Conservation (phyloP, 2,329 filamentous ascomycete genomes). For the Nemania sp. region DNA sequence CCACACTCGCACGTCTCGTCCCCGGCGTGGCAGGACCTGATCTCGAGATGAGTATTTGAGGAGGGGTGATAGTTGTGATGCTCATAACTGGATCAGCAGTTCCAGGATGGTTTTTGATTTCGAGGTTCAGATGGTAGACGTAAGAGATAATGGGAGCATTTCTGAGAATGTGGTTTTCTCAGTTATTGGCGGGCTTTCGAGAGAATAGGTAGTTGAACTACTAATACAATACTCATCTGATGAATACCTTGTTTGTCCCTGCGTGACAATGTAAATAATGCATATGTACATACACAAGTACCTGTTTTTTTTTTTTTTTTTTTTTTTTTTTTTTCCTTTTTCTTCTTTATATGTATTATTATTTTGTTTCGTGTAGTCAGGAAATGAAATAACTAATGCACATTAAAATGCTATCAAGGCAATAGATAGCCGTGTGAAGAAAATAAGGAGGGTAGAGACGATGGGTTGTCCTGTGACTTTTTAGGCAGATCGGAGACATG, state of each 20-base stretch:
- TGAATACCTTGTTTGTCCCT: background rate
- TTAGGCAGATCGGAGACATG: background rate
- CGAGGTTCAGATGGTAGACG: constrained; percentile 24
- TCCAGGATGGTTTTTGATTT: constrained; percentile 33
- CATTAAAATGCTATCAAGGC: too few relatives aligned
- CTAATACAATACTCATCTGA: constrained; percentile 21
- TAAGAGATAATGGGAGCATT: constrained; percentile 29
- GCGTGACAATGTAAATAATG: background rate
- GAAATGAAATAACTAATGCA: too few relatives aligned
- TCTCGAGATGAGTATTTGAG: constrained; percentile 32
- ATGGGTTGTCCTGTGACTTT: background rate
- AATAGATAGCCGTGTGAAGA: too few relatives aligned
- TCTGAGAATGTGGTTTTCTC: constrained; percentile 16
- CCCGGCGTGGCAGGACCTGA: constrained; percentile 42
- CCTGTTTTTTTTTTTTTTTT: too few relatives aligned
- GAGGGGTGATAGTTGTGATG: constrained; percentile 36
- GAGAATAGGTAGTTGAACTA: constrained; percentile 34
- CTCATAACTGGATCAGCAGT: constrained; percentile 24
- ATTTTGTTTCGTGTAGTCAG: too few relatives aligned
- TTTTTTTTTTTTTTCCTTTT: too few relatives aligned
- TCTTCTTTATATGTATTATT: too few relatives aligned
- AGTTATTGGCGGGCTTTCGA: constrained; percentile 22
- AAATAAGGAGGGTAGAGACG: too few relatives aligned
- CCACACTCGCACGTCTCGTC: constrained; percentile 46
- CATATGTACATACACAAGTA: too few relatives aligned